Evolutionary conservation across 1,139 yeast species (phyloP), one percentile per base, ranked within the genome.

Genomic region (Suhomyces choctaworum): DNA sequence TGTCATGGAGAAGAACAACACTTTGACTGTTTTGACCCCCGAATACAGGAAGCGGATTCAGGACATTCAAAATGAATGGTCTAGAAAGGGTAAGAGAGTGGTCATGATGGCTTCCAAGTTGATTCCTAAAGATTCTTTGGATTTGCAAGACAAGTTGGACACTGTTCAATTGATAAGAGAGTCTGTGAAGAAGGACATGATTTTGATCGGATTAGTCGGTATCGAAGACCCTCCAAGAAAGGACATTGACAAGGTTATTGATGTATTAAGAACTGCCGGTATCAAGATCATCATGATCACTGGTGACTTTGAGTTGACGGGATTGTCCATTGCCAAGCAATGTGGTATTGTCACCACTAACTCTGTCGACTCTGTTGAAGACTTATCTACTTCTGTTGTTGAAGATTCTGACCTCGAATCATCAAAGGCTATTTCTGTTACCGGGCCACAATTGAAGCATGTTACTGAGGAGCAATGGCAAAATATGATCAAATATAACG

Each of bases 271-370:
- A 38, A 54, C 51, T n/a, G 80, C 80, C 15, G 78, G 80, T 14
- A 64, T 74, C 30, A 70, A 70, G 32, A 57, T 71, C 16, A 63
- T 69, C 14, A 75, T 75, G 80, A 73, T 74, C 23, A 75, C 80
- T 19, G 80, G 80, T 35, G 81, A 75, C 49, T 73, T 66, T 45
- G 73, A 69, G 42, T 53, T 70, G 22, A 75, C 80, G n/a, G 81
- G 78, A 5, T 59, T 66, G 29, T 67, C 78, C 3, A 75, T 76
- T 50, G 78, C 78, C 9, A 58, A 61, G 30, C 65, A 66, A 41
- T 63, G 70, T 50, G 73, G 73, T n/a, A 69, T 73, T 30, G 45
- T 70, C 14, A 54, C 68, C 2, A 45, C 48, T 17, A 52, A 46
- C n/a, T 40, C 40, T 4, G 53, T 66, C n/a, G 64, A 60, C 36